These are phyloP conservation scores for Corylus americana DNA, from an alignment of 306 rosid genomes.

Conservation along the genomic window DNA sequence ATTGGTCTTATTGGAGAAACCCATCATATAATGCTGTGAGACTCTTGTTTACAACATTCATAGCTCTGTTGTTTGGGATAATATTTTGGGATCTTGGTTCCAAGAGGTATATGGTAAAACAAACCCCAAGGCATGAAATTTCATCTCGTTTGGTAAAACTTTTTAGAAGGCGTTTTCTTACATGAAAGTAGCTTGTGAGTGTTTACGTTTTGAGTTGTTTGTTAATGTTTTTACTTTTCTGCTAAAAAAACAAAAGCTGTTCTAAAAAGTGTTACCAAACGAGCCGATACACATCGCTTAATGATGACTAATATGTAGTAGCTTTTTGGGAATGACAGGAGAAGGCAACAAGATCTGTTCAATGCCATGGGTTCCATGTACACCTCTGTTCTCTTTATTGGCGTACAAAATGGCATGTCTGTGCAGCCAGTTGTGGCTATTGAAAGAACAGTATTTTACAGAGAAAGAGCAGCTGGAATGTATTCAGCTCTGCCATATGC, in stretches of 20 bases:
- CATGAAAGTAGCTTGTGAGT: no score
- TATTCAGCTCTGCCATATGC: constrained; percentile 88
- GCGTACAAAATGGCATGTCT: constrained; percentile 63
- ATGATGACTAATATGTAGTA: neutral
- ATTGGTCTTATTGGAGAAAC: constrained; percentile 84
- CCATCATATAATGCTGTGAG: constrained; percentile 76
- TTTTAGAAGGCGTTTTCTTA: no score
- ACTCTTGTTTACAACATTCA: constrained; percentile 67
- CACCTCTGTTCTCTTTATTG: constrained; percentile 70
- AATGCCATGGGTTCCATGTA: constrained; percentile 94
- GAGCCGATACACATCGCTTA: no score
- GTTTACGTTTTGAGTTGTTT: no score
- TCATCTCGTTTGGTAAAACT: neutral
- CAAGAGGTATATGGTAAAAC: constrained; percentile 48
- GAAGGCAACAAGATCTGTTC: constrained; percentile 63
- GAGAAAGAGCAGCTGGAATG: constrained; percentile 94
- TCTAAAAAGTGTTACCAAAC: no score
- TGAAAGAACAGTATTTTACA: constrained; percentile 84
- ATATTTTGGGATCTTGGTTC: constrained; percentile 85
- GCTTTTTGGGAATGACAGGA: constrained; percentile 46
- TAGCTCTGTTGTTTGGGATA: constrained; percentile 74
- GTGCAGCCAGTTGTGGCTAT: constrained; percentile 80
- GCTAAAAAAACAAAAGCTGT: no score
- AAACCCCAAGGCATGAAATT: constrained; percentile 6
- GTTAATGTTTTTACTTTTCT: no score